phyloP scores from a whole-genome alignment of 345 rosid species.

The Populus ilicifolia region DNA sequence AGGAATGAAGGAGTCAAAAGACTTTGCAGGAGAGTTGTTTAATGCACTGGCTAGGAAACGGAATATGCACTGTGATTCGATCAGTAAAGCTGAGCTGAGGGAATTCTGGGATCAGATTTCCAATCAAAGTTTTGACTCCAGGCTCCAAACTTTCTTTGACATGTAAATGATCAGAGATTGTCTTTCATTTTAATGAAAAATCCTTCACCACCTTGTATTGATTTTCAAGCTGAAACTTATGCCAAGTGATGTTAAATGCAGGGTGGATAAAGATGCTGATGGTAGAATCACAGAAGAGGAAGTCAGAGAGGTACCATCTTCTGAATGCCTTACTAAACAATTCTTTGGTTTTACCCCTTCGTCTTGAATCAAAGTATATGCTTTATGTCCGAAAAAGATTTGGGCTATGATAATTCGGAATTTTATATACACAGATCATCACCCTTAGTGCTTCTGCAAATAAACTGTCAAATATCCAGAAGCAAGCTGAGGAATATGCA shows the following conservation, averaged over 20 bases:
- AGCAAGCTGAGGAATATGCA: slow-evolving; percentile 78
- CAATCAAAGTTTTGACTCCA: slow-evolving; percentile 67
- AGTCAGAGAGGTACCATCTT: slow-evolving; percentile 52
- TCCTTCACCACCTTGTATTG: not conserved
- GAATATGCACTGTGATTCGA: slow-evolving; percentile 47
- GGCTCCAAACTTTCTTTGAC: slow-evolving; percentile 75
- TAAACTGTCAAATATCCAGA: slow-evolving; percentile 54
- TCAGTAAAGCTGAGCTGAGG: slow-evolving; percentile 41
- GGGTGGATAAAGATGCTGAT: slow-evolving; percentile 89
- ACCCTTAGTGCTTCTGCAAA: slow-evolving; percentile 78
- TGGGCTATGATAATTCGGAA: not conserved
- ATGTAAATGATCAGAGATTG: slow-evolving; percentile 32
- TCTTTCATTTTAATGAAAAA: not conserved
- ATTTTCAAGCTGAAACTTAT: not conserved
- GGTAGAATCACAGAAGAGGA: slow-evolving; percentile 74
- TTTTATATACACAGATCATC: slow-evolving; percentile 46
- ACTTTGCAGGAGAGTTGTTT: slow-evolving; percentile 64
- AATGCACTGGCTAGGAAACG: slow-evolving; percentile 60
- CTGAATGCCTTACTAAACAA: not conserved
- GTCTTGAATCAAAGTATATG: slow-evolving; percentile 10
- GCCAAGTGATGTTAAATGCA: slow-evolving; percentile 22
- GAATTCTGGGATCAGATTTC: slow-evolving; percentile 81
- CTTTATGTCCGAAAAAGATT: not conserved
- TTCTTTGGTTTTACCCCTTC: not conserved
- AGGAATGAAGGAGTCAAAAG: slow-evolving; percentile 77